phyloP scores from a whole-genome alignment of 306 rosid genomes.

The Dalbergia cultrata region DNA sequence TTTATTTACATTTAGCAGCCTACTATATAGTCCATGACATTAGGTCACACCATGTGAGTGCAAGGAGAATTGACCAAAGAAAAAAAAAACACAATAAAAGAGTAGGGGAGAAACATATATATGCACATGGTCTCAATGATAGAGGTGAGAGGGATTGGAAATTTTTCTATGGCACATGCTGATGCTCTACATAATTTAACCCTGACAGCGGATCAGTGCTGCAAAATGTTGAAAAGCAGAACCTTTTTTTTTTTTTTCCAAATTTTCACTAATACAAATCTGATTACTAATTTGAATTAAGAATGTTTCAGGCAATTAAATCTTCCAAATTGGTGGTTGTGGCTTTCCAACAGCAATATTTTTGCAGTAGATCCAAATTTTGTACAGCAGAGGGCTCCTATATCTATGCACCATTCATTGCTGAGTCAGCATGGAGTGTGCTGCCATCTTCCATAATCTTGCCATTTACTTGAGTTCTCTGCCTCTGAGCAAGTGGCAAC shows the following conservation, averaged over 20 bases:
- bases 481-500: slow-evolving; percentile 70
- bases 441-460: slow-evolving; percentile 84
- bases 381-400: slow-evolving; percentile 45
- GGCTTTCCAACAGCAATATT: slow-evolving; percentile 48
- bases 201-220: slow-evolving; percentile 40
- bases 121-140: slow-evolving; percentile 48
- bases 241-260: slow-evolving; percentile 39
- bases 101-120: neutral
- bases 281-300: slow-evolving; percentile 39
- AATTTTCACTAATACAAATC: slow-evolving; percentile 57
- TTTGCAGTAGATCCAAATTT: slow-evolving; percentile 44
- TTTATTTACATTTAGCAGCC: slow-evolving; percentile 20
- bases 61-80: neutral
- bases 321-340: slow-evolving; percentile 44
- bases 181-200: slow-evolving; percentile 47
- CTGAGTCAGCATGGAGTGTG: slow-evolving; percentile 68
- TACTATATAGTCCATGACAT: slow-evolving; percentile 24
- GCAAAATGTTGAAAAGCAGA: slow-evolving; percentile 54
- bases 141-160: slow-evolving; percentile 23
- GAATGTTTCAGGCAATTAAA: slow-evolving; percentile 36
- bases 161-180: slow-evolving; percentile 51
- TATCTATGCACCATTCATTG: slow-evolving; percentile 76
- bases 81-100: neutral
- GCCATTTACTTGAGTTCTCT: slow-evolving; percentile 92
- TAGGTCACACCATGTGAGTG: slow-evolving; percentile 42